These are phyloP conservation scores for Saussurea involucrata DNA, from an alignment of 129 eudicot genomes.

Conservation along the genomic window DNA sequence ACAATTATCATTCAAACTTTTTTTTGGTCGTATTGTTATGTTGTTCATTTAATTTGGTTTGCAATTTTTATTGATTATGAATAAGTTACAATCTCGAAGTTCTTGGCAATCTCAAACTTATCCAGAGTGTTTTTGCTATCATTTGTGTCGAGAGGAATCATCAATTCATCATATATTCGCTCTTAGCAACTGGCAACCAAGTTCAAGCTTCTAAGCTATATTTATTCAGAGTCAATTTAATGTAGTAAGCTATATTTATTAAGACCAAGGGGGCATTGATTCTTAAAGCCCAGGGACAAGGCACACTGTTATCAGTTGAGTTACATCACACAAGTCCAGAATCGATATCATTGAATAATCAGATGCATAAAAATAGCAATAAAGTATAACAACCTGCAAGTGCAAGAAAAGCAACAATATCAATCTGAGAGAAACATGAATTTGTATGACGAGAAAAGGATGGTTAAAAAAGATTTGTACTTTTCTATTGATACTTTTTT, in stretches of 20 bases:
- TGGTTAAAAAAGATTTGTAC: not conserved
- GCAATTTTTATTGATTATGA: not conserved
- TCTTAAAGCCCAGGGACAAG: not conserved
- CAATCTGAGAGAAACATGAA: not conserved
- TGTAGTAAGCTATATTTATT: not conserved
- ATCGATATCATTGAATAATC: not conserved
- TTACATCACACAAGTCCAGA: not conserved
- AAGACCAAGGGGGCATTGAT: not conserved
- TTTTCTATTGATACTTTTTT: not conserved
- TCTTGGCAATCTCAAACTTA: not conserved
- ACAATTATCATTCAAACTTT: not conserved
- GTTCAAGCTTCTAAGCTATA: not conserved
- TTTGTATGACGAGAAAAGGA: not conserved
- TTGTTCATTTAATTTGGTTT: not conserved
- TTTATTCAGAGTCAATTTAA: not conserved
- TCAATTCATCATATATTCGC: not conserved
- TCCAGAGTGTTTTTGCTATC: not conserved
- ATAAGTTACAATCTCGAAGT: not conserved
- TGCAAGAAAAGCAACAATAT: not conserved
- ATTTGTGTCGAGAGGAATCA: not conserved
- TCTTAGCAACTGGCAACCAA: not conserved
- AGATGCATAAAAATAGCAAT: not conserved
- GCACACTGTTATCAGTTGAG: not conserved
- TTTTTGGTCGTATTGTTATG: not conserved
- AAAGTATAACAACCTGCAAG: not conserved